Conservation (phyloP, 2,329 filamentous ascomycete species). For the Aspergillus sp. region DNA sequence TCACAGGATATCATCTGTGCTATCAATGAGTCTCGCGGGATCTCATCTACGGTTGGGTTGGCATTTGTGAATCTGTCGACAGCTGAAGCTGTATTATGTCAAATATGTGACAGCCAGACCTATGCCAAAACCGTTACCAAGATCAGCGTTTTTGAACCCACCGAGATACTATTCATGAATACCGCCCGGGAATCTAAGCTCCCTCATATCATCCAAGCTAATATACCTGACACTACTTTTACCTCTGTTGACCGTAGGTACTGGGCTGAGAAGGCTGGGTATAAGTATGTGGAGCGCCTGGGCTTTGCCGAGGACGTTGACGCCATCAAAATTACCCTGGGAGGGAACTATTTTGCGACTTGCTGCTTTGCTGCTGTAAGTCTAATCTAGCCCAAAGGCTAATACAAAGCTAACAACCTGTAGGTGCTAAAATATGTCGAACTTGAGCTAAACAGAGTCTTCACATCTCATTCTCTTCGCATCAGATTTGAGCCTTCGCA, state of each 20-base stretch:
- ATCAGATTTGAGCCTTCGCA: constrained; percentile 86
- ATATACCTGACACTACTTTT: constrained; percentile 62
- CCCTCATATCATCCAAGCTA: constrained; percentile 71
- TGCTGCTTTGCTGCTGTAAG: constrained; percentile 83
- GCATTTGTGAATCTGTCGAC: constrained; percentile 86
- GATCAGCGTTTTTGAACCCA: constrained; percentile 75
- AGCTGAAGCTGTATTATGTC: constrained; percentile 79
- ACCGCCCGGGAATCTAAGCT: constrained; percentile 75
- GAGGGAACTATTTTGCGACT: constrained; percentile 82
- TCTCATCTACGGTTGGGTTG: constrained; percentile 79
- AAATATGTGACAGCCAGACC: constrained; percentile 90
- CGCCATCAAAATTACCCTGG: constrained; percentile 73
- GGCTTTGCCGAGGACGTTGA: constrained; percentile 79
- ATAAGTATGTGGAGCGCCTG: constrained; percentile 76
- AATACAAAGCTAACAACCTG: constrained; percentile 1
- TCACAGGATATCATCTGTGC: constrained; percentile 81
- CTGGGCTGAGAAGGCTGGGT: constrained; percentile 77
- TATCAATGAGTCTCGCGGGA: constrained; percentile 80
- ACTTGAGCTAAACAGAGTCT: constrained; percentile 64
- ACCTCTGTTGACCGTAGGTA: constrained; percentile 71
- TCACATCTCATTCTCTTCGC: constrained; percentile 76
- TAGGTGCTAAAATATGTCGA: constrained; percentile 83
- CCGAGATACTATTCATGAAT: constrained; percentile 74
- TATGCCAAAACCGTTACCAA: constrained; percentile 89
- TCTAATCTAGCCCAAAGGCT: neutral